These are phyloP conservation scores for Verticillium tricorpus DNA, from an alignment of 2,329 filamentous ascomycete species.

Conservation along the genomic window DNA sequence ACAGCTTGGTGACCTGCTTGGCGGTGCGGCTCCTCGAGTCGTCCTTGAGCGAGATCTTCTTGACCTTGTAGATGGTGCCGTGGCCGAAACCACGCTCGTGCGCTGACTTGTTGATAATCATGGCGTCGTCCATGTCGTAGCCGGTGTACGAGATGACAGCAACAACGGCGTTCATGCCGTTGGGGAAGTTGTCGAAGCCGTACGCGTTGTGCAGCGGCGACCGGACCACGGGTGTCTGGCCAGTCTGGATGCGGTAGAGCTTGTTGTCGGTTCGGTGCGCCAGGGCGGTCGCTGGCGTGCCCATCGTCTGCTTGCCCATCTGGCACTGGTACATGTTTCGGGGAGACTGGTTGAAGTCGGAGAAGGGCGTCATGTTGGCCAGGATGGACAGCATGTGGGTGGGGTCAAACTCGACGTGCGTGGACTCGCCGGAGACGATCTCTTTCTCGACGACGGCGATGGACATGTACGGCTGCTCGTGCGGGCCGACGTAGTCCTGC, in stretches of 20 bases:
- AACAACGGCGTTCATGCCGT: conserved; percentile 91
- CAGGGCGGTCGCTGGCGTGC: conserved; percentile 82
- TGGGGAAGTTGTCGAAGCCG: conserved; percentile 96
- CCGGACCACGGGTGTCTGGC: conserved; percentile 90
- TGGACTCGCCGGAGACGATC: conserved; percentile 80
- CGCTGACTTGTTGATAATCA: conserved; percentile 97
- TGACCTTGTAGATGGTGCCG: conserved; percentile 96
- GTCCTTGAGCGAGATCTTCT: conserved; percentile 82
- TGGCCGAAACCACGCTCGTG: conserved; percentile 95
- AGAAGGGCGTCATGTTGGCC: conserved; percentile 98
- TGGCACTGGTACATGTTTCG: conserved; percentile 99
- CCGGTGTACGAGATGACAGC: conserved; percentile 98
- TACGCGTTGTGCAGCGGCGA: conserved; percentile 93
- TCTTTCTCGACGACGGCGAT: conserved; percentile 90
- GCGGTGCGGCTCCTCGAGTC: conserved; percentile 63
- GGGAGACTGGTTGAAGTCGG: conserved; percentile 96
- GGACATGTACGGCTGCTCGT: conserved; percentile 97
- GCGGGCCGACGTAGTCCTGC: conserved; percentile 83
- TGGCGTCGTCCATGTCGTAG: conserved; percentile 99
- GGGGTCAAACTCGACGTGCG: conserved; percentile 89
- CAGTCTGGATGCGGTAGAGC: conserved; percentile 88
- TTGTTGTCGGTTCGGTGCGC: conserved; percentile 95
- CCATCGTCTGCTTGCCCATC: conserved; percentile 99
- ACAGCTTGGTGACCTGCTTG: conserved; percentile 73
- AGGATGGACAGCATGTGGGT: conserved; percentile 97